These are phyloP conservation scores for Prunus fruticosa DNA, from an alignment of 306 rosid species.

Conservation along the genomic window DNA sequence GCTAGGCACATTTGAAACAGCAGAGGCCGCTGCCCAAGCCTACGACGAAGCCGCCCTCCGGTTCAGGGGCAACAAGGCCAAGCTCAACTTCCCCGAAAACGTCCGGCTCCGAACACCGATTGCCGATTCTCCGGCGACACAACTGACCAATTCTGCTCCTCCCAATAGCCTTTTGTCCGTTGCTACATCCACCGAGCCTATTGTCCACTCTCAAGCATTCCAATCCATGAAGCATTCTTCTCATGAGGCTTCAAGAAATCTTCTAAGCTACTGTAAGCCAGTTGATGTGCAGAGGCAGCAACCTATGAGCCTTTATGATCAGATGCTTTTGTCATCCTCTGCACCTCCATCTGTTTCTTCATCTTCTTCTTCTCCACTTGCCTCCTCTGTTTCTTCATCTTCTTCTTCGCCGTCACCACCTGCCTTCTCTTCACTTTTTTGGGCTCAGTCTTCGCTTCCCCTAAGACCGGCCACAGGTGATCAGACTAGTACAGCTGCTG, in stretches of 20 bases:
- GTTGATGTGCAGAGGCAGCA: not conserved
- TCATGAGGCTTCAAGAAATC: not conserved
- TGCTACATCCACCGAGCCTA: constrained; percentile 43
- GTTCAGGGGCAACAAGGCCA: constrained; percentile 51
- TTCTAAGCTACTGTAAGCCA: not conserved
- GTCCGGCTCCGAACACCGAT: constrained; percentile 31
- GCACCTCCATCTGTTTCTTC: constrained; percentile 8
- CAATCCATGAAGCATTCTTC: not conserved
- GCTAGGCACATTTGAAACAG: constrained; percentile 52
- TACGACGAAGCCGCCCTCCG: constrained; percentile 51
- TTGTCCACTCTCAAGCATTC: constrained; percentile 37
- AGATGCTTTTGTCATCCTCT: constrained; percentile 27
- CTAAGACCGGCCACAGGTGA: not conserved
- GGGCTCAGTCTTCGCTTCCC: not conserved
- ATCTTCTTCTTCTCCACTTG: constrained; percentile 5
- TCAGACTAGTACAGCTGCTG: not conserved
- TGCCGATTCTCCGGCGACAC: constrained; percentile 12
- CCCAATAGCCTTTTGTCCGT: constrained; percentile 29
- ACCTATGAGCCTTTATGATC: constrained; percentile 23
- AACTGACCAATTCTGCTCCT: constrained; percentile 14
- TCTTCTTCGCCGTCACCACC: constrained; percentile 14
- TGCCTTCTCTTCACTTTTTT: constrained; percentile 9
- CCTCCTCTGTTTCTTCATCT: constrained; percentile 16
- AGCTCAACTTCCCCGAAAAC: constrained; percentile 52
- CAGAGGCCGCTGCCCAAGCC: constrained; percentile 45